Conservation (phyloP, 441 rosid genomes). For the Jatropha podagrica region DNA sequence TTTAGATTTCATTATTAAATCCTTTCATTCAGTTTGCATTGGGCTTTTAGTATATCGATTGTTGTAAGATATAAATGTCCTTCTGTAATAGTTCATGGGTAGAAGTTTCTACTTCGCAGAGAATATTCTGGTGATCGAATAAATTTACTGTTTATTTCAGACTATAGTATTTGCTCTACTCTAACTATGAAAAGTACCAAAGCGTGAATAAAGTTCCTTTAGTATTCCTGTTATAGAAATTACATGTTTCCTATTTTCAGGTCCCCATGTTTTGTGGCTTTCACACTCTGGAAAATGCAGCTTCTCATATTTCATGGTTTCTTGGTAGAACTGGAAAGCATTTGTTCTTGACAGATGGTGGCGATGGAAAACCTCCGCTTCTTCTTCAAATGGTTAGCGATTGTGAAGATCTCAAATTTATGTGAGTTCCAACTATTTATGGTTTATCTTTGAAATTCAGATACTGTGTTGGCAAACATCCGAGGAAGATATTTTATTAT, state of each 20-base stretch:
- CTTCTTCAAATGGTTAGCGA: slow-evolving; percentile 75
- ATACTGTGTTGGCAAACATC: slow-evolving; percentile 10
- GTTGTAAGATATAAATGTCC: neutral
- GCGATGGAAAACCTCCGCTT: slow-evolving; percentile 66
- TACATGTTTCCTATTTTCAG: slow-evolving; percentile 35
- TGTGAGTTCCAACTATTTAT: slow-evolving; percentile 51
- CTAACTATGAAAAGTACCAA: neutral
- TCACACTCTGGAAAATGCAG: slow-evolving; percentile 58
- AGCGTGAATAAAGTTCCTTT: neutral
- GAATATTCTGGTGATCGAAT: neutral
- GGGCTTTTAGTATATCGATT: too few species aligned
- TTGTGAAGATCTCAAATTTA: slow-evolving; percentile 65
- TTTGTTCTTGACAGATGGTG: slow-evolving; percentile 65
- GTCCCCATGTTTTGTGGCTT: slow-evolving; percentile 74
- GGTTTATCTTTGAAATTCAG: slow-evolving; percentile 1
- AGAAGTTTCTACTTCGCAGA: neutral
- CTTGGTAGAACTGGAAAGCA: slow-evolving; percentile 90
- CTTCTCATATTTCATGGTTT: slow-evolving; percentile 52
- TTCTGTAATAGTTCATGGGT: neutral
- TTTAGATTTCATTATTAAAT: neutral
- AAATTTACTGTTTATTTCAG: neutral
- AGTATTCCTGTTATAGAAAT: slow-evolving; percentile 18
- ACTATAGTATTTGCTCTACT: neutral
- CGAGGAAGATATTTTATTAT: slow-evolving; percentile 6
- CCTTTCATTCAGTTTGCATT: neutral